Base-by-base conservation (phyloP, 2,329 filamentous ascomycete species). In the Plectosphaerella cucumerina region DNA sequence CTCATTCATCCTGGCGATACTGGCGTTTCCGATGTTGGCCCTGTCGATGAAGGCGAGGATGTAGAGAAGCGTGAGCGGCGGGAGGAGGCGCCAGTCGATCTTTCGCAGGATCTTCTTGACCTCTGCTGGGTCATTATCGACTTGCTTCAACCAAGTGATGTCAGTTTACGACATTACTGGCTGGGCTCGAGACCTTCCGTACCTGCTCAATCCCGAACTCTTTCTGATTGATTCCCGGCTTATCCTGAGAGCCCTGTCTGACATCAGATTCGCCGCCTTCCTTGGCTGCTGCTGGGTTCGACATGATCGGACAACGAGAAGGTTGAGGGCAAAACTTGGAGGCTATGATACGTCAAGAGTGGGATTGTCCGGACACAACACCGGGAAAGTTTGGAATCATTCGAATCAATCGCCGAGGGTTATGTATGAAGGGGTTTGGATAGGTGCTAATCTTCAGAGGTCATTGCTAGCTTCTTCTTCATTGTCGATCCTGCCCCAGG, bases 41-140 rank as follows among this genome's bases (percentile, higher is more conserved):
- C 77, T 65, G 56, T 84, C 80, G 4, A 84, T 70, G 51, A 80
- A 82, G 58, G 75, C 78, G 4, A 83, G 69, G 2, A 84, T 59
- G 58, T 82, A 83, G 0, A 83, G 64, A 51, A 71, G 5, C 50
- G 84, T 69, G 83, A 88, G 44, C 82, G 66, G 67, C 1, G 74
- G 74, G 17, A 65, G 52, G 6, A 65, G 56, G 11, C 60, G 58
- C 34, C 73, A 58, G 2, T 72, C 62, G 56, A 76, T 60, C 55
- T 51, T 54, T 6, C 52, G 47, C n/a, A 50, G 20, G 18, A 50
- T 47, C 37, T 34, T 46, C 8, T 47, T 50, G 44, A 44, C 22
- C 37, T 51, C 37, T 42, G 21, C 23, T 37, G 35, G 35, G 35
- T 37, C 35, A 14, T 37, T 10, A 14, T 37, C 35, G 35, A 37